Evolutionary conservation across 2,329 filamentous ascomycete genomes (phyloP).

Genomic region (Alternaria ethzedia): DNA sequence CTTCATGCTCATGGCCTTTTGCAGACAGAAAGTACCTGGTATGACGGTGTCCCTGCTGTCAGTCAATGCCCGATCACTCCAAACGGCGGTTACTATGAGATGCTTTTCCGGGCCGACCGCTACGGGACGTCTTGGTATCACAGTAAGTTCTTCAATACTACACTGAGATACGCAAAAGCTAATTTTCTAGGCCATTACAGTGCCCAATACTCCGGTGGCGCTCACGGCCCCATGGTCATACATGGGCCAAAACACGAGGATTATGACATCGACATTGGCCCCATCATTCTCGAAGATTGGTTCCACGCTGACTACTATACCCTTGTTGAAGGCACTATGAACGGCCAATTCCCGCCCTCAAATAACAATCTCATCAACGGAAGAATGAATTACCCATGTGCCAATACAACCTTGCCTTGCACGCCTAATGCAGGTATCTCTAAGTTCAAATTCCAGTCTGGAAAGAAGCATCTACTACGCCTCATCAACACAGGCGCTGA

Average conservation of each 20-base stretch:
- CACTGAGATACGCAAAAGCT: slow-evolving; percentile 8
- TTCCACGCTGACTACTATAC: slow-evolving; percentile 42
- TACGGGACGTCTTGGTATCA: slow-evolving; percentile 40
- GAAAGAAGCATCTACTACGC: slow-evolving; percentile 51
- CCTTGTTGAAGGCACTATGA: slow-evolving; percentile 38
- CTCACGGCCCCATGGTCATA: slow-evolving; percentile 48
- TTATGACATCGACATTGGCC: slow-evolving; percentile 52
- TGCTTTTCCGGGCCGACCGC: slow-evolving; percentile 36
- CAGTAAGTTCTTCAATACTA: slow-evolving; percentile 26
- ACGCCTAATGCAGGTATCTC: slow-evolving; percentile 28
- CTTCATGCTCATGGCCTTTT: slow-evolving; percentile 46
- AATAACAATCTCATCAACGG: slow-evolving; percentile 32
- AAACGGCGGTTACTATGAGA: slow-evolving; percentile 25
- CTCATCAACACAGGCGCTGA: slow-evolving; percentile 51
- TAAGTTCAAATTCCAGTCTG: slow-evolving; percentile 50
- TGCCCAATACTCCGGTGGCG: slow-evolving; percentile 48
- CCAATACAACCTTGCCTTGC: slow-evolving; percentile 33
- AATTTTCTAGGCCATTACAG: slow-evolving; percentile 39
- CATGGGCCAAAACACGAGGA: slow-evolving; percentile 44
- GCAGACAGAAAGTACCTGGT: slow-evolving; percentile 43
- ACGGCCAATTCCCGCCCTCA: slow-evolving; percentile 25
- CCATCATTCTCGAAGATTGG: slow-evolving; percentile 51
- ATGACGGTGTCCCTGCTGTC: slow-evolving; percentile 46
- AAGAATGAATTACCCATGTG: slow-evolving; percentile 35
- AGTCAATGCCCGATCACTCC: slow-evolving; percentile 46